Base-by-base conservation (phyloP, 306 rosid genomes). In the Canavalia gladiata region DNA sequence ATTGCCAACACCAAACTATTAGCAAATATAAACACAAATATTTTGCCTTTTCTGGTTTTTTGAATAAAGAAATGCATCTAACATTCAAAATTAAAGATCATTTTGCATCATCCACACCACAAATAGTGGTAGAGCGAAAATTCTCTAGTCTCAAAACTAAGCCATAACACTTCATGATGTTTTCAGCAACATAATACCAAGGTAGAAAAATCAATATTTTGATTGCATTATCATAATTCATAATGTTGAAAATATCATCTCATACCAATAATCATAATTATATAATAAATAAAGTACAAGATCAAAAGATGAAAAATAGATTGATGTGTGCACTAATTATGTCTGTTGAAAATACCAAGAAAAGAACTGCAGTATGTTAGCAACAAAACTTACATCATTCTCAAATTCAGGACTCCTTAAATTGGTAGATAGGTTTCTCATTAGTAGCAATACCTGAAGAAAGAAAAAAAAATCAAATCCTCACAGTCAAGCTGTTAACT, bases 391-490 rank as follows among this genome's bases (percentile, higher is more conserved):
- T 84, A 88, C 97, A 73, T 89, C 86, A 78, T 84, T 75, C 83
- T 88, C 86, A 80, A 91, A 89, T 65, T 88, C 84, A 0, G 96
- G 97, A 76, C 88, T 89, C 39, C 25, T 45, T 75, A 59, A 75
- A 59, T 75, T 75, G 46, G 54, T 30, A 70, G 79, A 43, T 8
- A 75, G 70, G 63, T 91, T 91, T 80, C 70, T 88, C 97, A 93
- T 93, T 87, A 93, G 83, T 63, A 84, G 45, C 81, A 88, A 74
- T 42, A 82, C 90, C 97, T 91, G 87, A 29, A 39, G 83, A 79
- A 82, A 6, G 65, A 11, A 35, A 57, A 13, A 37, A 18, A 29
- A 2, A 69, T 34, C 54, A 72, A 70, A 25, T 60, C 25, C 67
- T 10, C n/a, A 2, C 5, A 31, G 2, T 41, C 29, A 13, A 13